Conservation (phyloP, 2,329 filamentous ascomycete species). For the Geosmithia morbida region DNA sequence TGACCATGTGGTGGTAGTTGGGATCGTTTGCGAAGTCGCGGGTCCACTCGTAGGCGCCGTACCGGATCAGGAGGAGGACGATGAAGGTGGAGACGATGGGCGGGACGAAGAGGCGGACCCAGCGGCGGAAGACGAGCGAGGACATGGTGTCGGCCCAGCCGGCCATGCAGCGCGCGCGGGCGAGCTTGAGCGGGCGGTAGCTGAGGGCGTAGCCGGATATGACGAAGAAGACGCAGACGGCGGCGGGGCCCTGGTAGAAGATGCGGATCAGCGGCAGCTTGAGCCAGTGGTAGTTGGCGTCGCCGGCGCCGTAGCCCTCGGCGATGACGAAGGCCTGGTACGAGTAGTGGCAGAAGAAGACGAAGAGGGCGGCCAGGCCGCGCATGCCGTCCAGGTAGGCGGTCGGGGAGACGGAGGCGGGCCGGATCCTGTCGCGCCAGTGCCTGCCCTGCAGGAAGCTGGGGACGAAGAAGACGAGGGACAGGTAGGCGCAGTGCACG, state of each 20-base stretch:
- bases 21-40: conserved; percentile 27
- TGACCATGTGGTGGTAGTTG: conserved; percentile 29
- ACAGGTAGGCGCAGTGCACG: conserved; percentile 20
- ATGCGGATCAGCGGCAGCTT: conserved; percentile 39
- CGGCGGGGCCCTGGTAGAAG: conserved; percentile 38
- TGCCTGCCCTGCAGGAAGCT: conserved; percentile 33
- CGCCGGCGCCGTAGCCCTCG: conserved; percentile 30
- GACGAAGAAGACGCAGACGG: conserved; percentile 47
- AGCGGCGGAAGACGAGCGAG: conserved; percentile 36
- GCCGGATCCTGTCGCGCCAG: conserved; percentile 23
- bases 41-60: conserved; percentile 33
- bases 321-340: conserved; percentile 38
- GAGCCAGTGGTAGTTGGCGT: conserved; percentile 28
- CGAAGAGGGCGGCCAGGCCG: conserved; percentile 38
- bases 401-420: conserved; percentile 31
- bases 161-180: conserved; percentile 18
- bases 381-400: conserved; percentile 45
- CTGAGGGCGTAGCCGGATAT: conserved; percentile 47
- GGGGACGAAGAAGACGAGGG: conserved; percentile 33
- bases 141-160: conserved; percentile 29
- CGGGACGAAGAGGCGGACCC: conserved; percentile 36
- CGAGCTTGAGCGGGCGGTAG: conserved; percentile 33
- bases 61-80: conserved; percentile 25
- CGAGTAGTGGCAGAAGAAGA: conserved; percentile 41
- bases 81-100: conserved; percentile 33